Evolutionary conservation across 805 yeast genomes (phyloP).

Genomic region (Schwanniomyces yamadae): DNA sequence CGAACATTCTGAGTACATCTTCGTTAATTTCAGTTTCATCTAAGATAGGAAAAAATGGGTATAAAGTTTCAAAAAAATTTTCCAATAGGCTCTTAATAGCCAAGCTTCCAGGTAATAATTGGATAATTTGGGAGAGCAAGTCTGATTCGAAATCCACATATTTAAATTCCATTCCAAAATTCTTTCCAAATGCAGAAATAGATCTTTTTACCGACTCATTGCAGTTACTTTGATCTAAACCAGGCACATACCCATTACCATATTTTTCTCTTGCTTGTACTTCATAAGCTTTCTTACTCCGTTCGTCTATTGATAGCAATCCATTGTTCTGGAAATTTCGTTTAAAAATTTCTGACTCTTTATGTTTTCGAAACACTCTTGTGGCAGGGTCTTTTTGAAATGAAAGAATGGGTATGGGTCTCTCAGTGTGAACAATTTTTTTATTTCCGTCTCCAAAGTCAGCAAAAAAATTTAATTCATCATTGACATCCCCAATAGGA

Average conservation of each 20-base stretch:
- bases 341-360: not conserved
- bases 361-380: conserved; percentile 1
- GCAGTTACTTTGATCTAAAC: conserved; percentile 1
- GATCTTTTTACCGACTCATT: conserved; percentile 2
- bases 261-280: conserved; percentile 2
- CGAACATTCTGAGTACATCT: conserved; percentile 10
- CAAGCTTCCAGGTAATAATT: conserved; percentile 29
- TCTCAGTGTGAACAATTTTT: not conserved
- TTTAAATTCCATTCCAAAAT: conserved; percentile 1
- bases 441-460: conserved; percentile 3
- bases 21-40: conserved; percentile 32
- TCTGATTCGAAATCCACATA: conserved; percentile 15
- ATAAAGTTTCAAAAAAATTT: conserved; percentile 37
- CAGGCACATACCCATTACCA: conserved; percentile 6
- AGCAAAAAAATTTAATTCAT: conserved; percentile 6
- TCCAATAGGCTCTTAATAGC: conserved; percentile 35
- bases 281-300: not conserved
- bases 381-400: conserved; percentile 8
- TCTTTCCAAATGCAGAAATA: not conserved
- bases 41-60: conserved; percentile 44
- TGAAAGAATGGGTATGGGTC: conserved; percentile 5
- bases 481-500: conserved; percentile 4
- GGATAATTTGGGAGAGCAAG: conserved; percentile 23
- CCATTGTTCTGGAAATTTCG: not conserved
- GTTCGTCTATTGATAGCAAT: not conserved